phyloP scores from a whole-genome alignment of 768 basidiomycete genomes.

The Tubosaeta sp. region DNA sequence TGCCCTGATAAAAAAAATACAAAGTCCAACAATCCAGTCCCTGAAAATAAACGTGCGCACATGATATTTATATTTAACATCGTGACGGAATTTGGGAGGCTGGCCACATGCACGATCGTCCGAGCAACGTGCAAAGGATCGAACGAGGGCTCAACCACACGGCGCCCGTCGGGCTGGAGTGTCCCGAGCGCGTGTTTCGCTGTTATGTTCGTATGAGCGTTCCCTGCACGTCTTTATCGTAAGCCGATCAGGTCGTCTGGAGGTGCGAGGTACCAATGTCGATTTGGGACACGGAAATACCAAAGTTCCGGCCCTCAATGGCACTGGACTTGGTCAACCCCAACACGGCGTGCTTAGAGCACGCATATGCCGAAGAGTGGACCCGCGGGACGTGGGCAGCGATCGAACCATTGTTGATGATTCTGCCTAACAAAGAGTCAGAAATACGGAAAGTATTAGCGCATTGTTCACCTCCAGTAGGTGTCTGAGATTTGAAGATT shows the following conservation, averaged over 20 bases:
- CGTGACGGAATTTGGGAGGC: neutral
- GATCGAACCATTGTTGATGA: constrained; percentile 81
- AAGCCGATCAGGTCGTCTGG: no score
- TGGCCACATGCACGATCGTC: neutral
- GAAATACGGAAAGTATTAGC: neutral
- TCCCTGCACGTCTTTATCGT: no score
- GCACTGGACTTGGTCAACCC: neutral
- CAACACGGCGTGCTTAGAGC: neutral
- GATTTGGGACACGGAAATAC: neutral
- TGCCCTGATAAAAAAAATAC: neutral
- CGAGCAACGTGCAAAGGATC: constrained; percentile 66
- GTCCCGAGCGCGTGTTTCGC: no score
- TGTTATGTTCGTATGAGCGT: constrained; percentile 60
- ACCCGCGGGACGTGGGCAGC: constrained; percentile 56
- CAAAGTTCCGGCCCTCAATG: no score
- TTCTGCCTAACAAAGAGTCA: constrained; percentile 44
- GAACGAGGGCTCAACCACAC: constrained; percentile 57
- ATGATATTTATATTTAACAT: neutral
- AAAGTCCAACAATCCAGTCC: neutral
- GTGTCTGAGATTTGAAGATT: constrained; percentile 61
- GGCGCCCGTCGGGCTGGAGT: no score
- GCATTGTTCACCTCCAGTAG: constrained; percentile 57
- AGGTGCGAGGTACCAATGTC: neutral
- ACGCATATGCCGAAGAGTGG: constrained; percentile 44
- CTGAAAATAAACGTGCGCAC: no score